Evolutionary conservation across 2,329 filamentous ascomycete genomes (phyloP).

Genomic region (Neurospora sp.): DNA sequence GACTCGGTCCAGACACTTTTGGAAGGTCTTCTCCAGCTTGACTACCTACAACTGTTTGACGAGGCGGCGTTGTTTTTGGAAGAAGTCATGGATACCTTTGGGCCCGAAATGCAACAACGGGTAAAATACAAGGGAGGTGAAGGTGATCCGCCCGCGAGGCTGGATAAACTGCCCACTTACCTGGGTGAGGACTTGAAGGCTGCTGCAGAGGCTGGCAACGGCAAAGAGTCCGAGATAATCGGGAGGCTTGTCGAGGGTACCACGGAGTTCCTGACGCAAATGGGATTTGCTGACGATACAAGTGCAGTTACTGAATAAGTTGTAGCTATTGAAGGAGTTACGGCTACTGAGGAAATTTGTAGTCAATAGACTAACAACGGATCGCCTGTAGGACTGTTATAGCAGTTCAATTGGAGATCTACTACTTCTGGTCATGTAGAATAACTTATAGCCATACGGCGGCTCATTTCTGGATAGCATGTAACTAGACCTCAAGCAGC

Average conservation of each 20-base stretch:
- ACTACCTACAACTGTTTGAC: conserved; percentile 18
- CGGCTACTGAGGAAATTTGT: not conserved
- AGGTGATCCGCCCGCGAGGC: not conserved
- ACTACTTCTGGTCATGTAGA: no score
- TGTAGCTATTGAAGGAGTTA: not conserved
- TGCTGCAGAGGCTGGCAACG: not conserved
- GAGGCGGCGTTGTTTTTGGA: conserved; percentile 11
- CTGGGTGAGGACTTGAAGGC: not conserved
- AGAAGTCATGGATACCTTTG: conserved; percentile 4
- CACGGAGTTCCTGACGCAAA: not conserved
- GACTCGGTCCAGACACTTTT: conserved; percentile 13
- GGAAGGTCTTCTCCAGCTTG: conserved; percentile 16
- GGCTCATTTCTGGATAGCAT: not conserved
- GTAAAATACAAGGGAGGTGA: not conserved
- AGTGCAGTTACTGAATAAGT: not conserved
- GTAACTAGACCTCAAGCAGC: not conserved
- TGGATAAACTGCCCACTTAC: not conserved
- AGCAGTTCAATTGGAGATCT: no score
- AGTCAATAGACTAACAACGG: not conserved
- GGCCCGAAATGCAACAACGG: not conserved
- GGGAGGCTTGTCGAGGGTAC: not conserved
- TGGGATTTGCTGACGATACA: not conserved
- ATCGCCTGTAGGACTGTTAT: not conserved
- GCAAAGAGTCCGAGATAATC: not conserved
- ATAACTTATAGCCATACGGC: no score